phyloP scores from a whole-genome alignment of 1,284 basidiomycete genomes.

The Cutaneotrichosporon mucoides region DNA sequence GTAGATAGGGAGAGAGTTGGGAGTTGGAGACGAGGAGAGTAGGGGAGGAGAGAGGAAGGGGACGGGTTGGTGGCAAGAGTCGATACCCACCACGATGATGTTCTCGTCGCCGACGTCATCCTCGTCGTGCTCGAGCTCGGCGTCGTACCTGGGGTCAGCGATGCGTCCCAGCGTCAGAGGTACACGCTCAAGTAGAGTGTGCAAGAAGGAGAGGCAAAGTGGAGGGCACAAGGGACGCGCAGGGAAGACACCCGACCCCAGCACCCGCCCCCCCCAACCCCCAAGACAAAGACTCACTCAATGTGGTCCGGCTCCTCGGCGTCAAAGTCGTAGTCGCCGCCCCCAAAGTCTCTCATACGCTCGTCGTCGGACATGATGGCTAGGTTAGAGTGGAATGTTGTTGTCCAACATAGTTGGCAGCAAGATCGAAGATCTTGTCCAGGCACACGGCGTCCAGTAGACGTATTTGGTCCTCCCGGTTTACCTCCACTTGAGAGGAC shows the following conservation, averaged over 20 bases:
- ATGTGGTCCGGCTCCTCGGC: constrained; percentile 22
- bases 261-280: too few relatives aligned
- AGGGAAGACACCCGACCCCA: too few relatives aligned
- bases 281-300: too few relatives aligned
- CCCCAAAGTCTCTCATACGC: constrained; percentile 20
- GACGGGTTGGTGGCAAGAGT: too few relatives aligned
- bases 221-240: too few relatives aligned
- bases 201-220: too few relatives aligned
- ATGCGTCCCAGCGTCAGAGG: too few relatives aligned
- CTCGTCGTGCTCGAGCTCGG: constrained; percentile 7
- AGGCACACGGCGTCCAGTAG: too few relatives aligned
- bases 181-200: too few relatives aligned
- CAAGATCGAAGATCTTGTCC: not conserved
- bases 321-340: constrained; percentile 13
- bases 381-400: not conserved
- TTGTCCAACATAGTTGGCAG: not conserved
- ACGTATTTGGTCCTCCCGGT: not conserved
- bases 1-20: too few relatives aligned
- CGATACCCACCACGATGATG: constrained; percentile 14
- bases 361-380: constrained; percentile 24
- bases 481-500: not conserved
- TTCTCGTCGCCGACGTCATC: constrained; percentile 15
- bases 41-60: too few relatives aligned
- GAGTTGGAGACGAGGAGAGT: too few relatives aligned
- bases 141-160: constrained; percentile 20